Evolutionary conservation across 1,139 yeast species (phyloP).

Genomic region (Meyerozyma guilliermondii): DNA sequence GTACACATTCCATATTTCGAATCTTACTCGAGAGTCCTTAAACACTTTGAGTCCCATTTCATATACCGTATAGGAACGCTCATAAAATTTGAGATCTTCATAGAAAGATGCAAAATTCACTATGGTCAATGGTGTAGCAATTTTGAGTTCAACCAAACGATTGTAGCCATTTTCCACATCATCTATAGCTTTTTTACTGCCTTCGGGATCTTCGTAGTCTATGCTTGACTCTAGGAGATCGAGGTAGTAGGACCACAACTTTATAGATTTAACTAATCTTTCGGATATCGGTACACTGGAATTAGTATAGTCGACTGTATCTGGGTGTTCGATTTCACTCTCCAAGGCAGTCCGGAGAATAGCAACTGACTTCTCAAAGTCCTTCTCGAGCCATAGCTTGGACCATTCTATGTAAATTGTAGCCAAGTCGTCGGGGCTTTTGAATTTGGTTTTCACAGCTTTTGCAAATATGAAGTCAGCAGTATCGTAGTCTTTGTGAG

Average conservation of each 20-base stretch:
- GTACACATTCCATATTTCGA: constrained; percentile 72
- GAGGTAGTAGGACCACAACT: constrained; percentile 70
- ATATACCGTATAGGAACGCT: constrained; percentile 55
- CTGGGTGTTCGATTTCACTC: constrained; percentile 2
- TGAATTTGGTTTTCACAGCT: constrained; percentile 69
- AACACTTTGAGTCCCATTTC: constrained; percentile 65
- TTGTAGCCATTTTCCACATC: constrained; percentile 44
- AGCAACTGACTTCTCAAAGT: constrained; percentile 47
- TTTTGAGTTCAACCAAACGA: constrained; percentile 51
- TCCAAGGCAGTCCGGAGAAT: constrained; percentile 49
- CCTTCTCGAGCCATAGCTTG: constrained; percentile 52
- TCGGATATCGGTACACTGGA: constrained; percentile 49
- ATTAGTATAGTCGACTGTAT: constrained; percentile 31
- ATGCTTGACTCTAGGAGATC: constrained; percentile 67
- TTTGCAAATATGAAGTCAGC: constrained; percentile 62
- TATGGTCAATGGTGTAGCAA: constrained; percentile 66
- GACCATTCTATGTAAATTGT: constrained; percentile 72
- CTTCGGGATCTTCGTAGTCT: constrained; percentile 20
- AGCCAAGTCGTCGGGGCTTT: constrained; percentile 58
- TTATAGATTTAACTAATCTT: constrained; percentile 54
- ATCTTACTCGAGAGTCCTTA: constrained; percentile 50
- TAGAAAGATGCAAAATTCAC: constrained; percentile 63
- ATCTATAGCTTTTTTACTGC: constrained; percentile 17
- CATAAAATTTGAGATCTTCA: constrained; percentile 43
- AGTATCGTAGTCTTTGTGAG: constrained; percentile 48